Conservation (phyloP, 208 protist genomes). For the Trypanosoma melophagium region DNA sequence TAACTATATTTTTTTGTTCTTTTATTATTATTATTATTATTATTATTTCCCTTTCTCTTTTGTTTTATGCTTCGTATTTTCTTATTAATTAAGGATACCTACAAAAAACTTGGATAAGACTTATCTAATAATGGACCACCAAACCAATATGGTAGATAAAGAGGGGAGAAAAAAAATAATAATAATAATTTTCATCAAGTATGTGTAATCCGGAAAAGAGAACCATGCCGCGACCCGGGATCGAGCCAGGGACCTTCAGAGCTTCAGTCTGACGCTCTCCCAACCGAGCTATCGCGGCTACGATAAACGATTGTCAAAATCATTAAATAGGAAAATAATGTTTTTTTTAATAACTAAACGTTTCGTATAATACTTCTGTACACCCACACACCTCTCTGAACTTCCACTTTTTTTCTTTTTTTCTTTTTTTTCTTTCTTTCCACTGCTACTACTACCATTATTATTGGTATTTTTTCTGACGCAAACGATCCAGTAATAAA, state of each 20-base stretch:
- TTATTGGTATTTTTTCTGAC: conserved; percentile 1
- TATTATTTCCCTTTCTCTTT: too few species aligned
- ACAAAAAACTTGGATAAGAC: too few species aligned
- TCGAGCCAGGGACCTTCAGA: conserved; percentile 90
- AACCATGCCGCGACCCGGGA: conserved; percentile 71
- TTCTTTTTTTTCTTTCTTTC: neutral
- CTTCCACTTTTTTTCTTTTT: too few species aligned
- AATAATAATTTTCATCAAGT: neutral
- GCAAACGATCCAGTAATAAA: conserved; percentile 29
- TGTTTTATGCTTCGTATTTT: too few species aligned
- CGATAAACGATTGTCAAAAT: too few species aligned
- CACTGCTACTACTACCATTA: neutral
- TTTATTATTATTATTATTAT: conserved; percentile 1
- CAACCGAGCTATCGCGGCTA: conserved; percentile 86
- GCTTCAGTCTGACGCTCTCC: conserved; percentile 91
- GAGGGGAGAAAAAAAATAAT: conserved; percentile 32
- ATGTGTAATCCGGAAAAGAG: neutral
- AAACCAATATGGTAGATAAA: too few species aligned
- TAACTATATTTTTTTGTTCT: conserved; percentile 6
- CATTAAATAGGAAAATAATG: too few species aligned
- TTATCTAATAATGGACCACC: too few species aligned
- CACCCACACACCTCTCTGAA: neutral
- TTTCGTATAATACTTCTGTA: too few species aligned
- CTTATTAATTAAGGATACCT: too few species aligned
- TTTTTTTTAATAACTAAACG: too few species aligned